phyloP scores from a whole-genome alignment of 306 rosid genomes.

The Glycine latifolia region DNA sequence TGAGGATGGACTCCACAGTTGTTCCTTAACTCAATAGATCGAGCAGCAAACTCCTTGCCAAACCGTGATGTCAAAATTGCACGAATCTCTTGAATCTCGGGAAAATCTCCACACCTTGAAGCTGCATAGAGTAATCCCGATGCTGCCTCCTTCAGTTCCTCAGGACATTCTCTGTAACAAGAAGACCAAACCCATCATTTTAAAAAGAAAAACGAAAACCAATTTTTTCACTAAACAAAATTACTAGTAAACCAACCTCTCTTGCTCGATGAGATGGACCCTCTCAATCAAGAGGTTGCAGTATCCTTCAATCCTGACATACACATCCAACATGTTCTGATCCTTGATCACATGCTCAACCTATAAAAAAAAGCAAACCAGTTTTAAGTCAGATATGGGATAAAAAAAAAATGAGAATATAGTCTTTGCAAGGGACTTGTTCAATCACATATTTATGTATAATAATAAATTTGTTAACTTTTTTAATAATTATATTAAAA shows the following conservation, averaged over 20 bases:
- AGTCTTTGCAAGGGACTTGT: too few relatives aligned
- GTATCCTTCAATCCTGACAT: conserved; percentile 72
- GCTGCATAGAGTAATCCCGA: conserved; percentile 79
- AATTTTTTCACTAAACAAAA: neutral
- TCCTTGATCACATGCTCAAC: conserved; percentile 88
- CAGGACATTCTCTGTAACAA: conserved; percentile 74
- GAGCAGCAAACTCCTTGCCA: conserved; percentile 79
- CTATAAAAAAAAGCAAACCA: conserved; percentile 47
- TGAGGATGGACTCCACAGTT: conserved; percentile 71
- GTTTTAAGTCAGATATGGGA: too few relatives aligned
- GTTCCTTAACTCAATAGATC: conserved; percentile 75
- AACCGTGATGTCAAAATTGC: conserved; percentile 61
- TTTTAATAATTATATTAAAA: too few relatives aligned
- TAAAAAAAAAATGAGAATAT: too few relatives aligned
- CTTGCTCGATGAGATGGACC: conserved; percentile 75
- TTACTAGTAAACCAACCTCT: conserved; percentile 57
- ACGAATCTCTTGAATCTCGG: conserved; percentile 91
- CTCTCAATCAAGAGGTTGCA: conserved; percentile 77
- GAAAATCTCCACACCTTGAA: conserved; percentile 95
- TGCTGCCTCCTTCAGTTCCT: conserved; percentile 76
- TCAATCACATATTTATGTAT: too few relatives aligned
- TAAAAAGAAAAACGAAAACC: neutral
- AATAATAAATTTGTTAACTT: too few relatives aligned
- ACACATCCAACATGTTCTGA: conserved; percentile 79
- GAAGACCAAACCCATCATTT: neutral